phyloP scores from a whole-genome alignment of 2,329 filamentous ascomycete species.

The Nigrospora oryzae region DNA sequence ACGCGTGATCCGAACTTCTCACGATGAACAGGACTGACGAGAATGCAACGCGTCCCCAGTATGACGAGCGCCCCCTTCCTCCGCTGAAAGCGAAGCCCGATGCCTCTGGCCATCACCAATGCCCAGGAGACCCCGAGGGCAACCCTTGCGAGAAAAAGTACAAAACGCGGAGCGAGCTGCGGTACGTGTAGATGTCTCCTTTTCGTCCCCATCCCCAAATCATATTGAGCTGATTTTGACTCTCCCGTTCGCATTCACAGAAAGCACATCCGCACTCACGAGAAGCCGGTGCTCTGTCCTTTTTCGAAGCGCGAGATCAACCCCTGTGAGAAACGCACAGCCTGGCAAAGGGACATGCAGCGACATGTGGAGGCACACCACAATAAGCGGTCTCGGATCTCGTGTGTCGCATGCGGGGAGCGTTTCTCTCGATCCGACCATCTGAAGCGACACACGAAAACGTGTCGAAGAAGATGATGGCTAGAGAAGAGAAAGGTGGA shows the following conservation, averaged over 20 bases:
- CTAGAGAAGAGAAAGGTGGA: background rate
- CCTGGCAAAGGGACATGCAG: slow-evolving; percentile 1
- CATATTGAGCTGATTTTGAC: no score
- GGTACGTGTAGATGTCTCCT: background rate
- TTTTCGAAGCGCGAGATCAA: background rate
- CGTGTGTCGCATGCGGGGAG: background rate
- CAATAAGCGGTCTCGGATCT: background rate
- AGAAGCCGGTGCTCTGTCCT: slow-evolving; percentile 1
- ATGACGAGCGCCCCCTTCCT: no score
- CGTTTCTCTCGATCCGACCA: background rate
- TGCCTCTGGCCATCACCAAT: no score
- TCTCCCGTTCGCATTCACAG: no score
- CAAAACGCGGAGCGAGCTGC: background rate
- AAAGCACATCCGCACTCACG: no score
- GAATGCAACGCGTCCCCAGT: no score
- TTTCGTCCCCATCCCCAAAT: no score
- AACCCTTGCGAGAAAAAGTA: background rate
- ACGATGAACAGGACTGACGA: no score
- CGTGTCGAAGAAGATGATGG: background rate
- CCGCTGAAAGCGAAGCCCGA: no score
- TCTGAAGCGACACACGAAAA: background rate
- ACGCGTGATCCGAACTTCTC: no score
- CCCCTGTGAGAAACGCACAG: background rate
- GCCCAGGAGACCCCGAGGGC: background rate
- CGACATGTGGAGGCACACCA: background rate